These are phyloP conservation scores for Penicillium ochrochloron DNA, from an alignment of 495 filamentous ascomycete genomes.

Conservation along the genomic window DNA sequence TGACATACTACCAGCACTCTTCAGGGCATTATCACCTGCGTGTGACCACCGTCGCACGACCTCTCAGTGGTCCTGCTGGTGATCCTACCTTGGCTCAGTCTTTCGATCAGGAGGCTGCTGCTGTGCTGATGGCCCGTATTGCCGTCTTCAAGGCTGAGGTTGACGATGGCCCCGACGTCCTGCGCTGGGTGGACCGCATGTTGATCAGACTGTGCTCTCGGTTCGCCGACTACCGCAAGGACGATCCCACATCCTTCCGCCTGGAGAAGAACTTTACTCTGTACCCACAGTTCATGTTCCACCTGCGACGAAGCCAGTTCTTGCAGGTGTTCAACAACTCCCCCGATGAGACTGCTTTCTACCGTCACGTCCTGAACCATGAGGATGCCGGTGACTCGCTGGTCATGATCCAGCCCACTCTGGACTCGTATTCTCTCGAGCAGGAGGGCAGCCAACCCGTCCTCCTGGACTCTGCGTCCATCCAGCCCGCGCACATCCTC, in stretches of 20 bases:
- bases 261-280: conserved; percentile 99
- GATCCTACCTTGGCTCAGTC: conserved; percentile 98
- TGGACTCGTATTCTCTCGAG: conserved; percentile 97
- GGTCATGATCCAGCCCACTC: conserved; percentile 98
- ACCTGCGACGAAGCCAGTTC: conserved; percentile 95
- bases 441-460: conserved; percentile 90
- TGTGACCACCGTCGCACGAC: conserved; percentile 91
- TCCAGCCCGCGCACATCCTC: conserved; percentile 92
- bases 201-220: conserved; percentile 94
- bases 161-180: conserved; percentile 97
- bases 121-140: conserved; percentile 97
- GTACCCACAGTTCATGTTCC: conserved; percentile 99
- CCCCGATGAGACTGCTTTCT: conserved; percentile 98
- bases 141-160: conserved; percentile 99
- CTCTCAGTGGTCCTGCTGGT: conserved; percentile 90
- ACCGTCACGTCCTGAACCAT: conserved; percentile 94
- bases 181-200: conserved; percentile 99
- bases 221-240: conserved; percentile 98
- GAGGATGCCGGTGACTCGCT: conserved; percentile 97
- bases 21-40: conserved; percentile 95
- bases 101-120: conserved; percentile 98
- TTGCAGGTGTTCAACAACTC: conserved; percentile 99
- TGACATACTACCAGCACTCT: conserved; percentile 98
- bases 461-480: conserved; percentile 91
- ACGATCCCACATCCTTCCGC: conserved; percentile 96